Evolutionary conservation across 1,284 basidiomycete species (phyloP), one percentile per base, ranked within the genome.

Genomic region (Leccinum huronense): DNA sequence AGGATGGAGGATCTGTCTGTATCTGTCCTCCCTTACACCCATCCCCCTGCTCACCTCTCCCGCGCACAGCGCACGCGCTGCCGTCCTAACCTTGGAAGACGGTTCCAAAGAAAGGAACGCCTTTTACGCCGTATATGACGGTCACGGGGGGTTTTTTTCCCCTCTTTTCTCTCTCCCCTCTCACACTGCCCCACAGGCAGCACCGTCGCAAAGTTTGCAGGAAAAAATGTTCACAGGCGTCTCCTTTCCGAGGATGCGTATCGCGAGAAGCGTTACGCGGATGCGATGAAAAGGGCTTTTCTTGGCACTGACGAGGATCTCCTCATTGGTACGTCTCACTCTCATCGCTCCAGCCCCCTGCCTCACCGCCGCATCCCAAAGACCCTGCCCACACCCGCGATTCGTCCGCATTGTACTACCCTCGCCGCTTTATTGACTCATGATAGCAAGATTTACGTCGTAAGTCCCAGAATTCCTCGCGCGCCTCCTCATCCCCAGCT

Each of bases 111-210:
- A 85, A 33, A 81, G 82, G 16, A 91, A 91, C 74, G 81, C 88
- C 1, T 97, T 98, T 79, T 98, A 98, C 72, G 97, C 93, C 42
- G 96, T 99, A 1, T 99, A 98, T 75, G 97, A 99, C 78, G 97
- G 97, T 27, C 97, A 99, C 75, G 97, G 97, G 67, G 97, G 95
- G 95, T 53, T 19, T 45, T 57, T 63, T 33, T 14, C 13, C 2
- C 11, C 30, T 5, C 27, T 67, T 48, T 57, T 33, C n/a, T 40
- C 27, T 68, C 51, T 61, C 53, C 48, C 45, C 19, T 58, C 67
- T 68, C 60, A 63, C 66, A 27, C 63, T 55, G 57, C 57, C 55
- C 59, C 58, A 13, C 68, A 97, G 95, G 97, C 57, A 86, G 91
- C 27, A 86, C 91, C 1, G 94, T 96, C 23, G 95, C 97, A 27